These are phyloP conservation scores for Thalassiosira sp. DNA, from an alignment of 352 stramenopile genomes.

Conservation along the genomic window DNA sequence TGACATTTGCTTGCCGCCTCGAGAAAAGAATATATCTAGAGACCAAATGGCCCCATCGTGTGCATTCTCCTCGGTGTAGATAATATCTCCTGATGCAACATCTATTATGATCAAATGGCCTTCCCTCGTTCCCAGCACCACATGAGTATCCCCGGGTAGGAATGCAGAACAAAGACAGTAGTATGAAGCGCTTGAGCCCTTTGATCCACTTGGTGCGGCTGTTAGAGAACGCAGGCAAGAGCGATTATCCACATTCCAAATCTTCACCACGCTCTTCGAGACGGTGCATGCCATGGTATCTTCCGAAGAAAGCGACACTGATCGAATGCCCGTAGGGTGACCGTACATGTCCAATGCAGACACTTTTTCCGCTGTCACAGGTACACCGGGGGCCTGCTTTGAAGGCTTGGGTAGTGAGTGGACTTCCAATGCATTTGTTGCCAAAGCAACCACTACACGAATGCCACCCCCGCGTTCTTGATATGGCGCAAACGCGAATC, in stretches of 20 bases:
- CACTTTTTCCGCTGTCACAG: slow-evolving; percentile 54
- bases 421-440: slow-evolving; percentile 78
- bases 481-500: slow-evolving; percentile 73
- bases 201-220: slow-evolving; percentile 30
- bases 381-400: slow-evolving; percentile 21
- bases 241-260: slow-evolving; percentile 81
- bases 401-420: slow-evolving; percentile 53
- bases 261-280: slow-evolving; percentile 79
- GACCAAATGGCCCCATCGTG: slow-evolving; percentile 96
- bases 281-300: slow-evolving; percentile 78
- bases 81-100: slow-evolving; percentile 91
- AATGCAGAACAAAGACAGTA: slow-evolving; percentile 94
- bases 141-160: slow-evolving; percentile 94
- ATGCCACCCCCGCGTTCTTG: slow-evolving; percentile 63
- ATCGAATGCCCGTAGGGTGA: slow-evolving; percentile 80
- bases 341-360: slow-evolving; percentile 77
- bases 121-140: slow-evolving; percentile 95
- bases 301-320: slow-evolving; percentile 75
- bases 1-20: slow-evolving; percentile 86
- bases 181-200: slow-evolving; percentile 40
- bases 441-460: slow-evolving; percentile 70
- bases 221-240: slow-evolving; percentile 74
- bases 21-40: slow-evolving; percentile 87
- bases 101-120: slow-evolving; percentile 94
- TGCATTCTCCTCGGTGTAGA: slow-evolving; percentile 83